Percentiles rank a stretch among this genome's conserved stretches.
These are phyloP conservation scores for Lyophyllum semitale DNA, from an alignment of 768 basidiomycete genomes.

Conservation along the genomic window DNA sequence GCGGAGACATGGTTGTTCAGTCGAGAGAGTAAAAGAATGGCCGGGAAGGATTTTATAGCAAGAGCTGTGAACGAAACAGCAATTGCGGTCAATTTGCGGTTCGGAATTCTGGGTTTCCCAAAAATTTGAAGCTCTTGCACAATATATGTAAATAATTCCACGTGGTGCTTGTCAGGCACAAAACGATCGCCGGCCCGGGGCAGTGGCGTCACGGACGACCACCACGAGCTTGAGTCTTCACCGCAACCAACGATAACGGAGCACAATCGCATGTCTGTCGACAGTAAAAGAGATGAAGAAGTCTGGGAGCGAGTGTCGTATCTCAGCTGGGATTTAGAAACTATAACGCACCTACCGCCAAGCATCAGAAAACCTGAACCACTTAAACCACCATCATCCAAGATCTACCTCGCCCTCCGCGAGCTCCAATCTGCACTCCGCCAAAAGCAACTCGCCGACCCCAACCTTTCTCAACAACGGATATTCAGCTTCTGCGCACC, in stretches of 20 bases:
- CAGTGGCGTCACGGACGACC: neutral
- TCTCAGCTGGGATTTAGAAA: neutral
- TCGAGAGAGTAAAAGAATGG: constrained; percentile 7
- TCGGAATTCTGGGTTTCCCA: no score
- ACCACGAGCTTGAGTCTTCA: no score
- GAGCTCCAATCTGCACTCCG: constrained; percentile 9
- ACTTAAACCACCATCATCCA: no score
- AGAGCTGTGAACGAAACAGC: constrained; percentile 16
- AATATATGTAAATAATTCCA: constrained; percentile 9
- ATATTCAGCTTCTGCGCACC: constrained; percentile 16
- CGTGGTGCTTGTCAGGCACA: constrained; percentile 8
- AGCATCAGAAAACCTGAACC: neutral
- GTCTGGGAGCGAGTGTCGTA: no score
- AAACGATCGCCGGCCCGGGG: no score
- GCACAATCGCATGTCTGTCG: no score
- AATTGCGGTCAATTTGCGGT: no score
- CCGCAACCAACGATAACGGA: no score
- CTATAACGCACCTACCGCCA: neutral
- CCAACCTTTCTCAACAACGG: constrained; percentile 6
- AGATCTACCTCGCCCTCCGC: neutral
- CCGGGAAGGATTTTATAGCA: constrained; percentile 6
- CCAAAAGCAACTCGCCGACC: constrained; percentile 2
- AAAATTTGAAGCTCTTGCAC: constrained; percentile 14
- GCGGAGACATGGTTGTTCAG: constrained; percentile 40
- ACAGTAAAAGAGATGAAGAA: neutral